These are phyloP conservation scores for Aquilaria agallochum DNA, from an alignment of 441 rosid genomes.

Conservation along the genomic window DNA sequence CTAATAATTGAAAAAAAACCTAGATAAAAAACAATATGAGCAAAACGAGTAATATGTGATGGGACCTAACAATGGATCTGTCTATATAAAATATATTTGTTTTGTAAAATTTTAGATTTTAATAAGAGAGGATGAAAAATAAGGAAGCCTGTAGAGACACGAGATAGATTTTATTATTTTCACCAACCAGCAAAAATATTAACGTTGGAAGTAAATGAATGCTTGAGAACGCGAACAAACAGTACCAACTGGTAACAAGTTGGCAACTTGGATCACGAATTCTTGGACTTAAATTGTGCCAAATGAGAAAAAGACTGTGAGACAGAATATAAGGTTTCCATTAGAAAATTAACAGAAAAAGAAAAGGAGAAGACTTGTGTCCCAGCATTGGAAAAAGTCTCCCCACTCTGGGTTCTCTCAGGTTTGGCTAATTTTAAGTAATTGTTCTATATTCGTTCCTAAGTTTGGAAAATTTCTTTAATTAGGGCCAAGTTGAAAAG, in stretches of 20 bases:
- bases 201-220: no score
- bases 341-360: background rate
- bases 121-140: no score
- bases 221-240: no score
- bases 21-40: no score
- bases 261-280: slow-evolving; percentile 12
- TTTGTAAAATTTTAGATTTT: no score
- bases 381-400: slow-evolving; percentile 1
- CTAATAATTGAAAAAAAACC: background rate
- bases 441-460: background rate
- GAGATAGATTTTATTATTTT: no score
- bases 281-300: slow-evolving; percentile 5
- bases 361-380: background rate
- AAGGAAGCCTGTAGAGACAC: no score
- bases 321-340: slow-evolving; percentile 5
- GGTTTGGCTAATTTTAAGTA: slow-evolving; percentile 14
- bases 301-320: background rate
- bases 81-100: background rate
- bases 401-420: background rate
- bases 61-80: no score
- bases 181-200: no score
- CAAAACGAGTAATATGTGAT: no score
- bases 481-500: no score
- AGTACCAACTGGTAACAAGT: background rate
- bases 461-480: no score